Conservation (phyloP, 306 rosid species). For the Sicyos edulis region DNA sequence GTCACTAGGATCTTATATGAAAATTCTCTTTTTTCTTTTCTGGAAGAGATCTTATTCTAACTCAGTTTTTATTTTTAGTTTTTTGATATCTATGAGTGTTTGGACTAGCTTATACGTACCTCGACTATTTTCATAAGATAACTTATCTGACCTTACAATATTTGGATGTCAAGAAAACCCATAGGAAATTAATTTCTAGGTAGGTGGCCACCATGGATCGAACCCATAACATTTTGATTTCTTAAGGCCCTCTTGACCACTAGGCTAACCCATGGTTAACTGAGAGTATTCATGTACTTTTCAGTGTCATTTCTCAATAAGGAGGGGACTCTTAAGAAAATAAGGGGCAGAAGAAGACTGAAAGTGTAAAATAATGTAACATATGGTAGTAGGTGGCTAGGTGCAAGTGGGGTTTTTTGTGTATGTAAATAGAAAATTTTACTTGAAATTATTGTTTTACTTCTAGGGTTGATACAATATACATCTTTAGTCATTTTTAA, state of each 20-base stretch:
- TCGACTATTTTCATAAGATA: no score
- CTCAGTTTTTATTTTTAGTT: not conserved
- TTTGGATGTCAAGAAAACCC: no score
- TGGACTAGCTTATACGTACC: no score
- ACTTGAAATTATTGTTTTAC: not conserved
- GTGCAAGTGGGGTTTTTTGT: not conserved
- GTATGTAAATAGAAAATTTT: not conserved
- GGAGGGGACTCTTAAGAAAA: not conserved
- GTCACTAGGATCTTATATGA: not conserved
- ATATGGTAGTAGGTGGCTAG: not conserved
- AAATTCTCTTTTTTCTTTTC: not conserved
- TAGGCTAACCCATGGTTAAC: no score
- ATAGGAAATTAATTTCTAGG: no score
- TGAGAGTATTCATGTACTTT: not conserved
- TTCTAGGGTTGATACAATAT: not conserved
- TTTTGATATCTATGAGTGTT: no score
- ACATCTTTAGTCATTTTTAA: not conserved
- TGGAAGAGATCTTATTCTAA: not conserved
- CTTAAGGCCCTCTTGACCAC: no score
- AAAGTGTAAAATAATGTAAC: not conserved
- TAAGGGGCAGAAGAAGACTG: not conserved
- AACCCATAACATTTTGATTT: no score
- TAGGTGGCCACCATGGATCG: no score
- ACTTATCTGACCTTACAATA: no score
- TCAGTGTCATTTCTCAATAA: not conserved